These are phyloP conservation scores for Globisporangium yorkense DNA, from an alignment of 352 stramenopile species.

Conservation along the genomic window DNA sequence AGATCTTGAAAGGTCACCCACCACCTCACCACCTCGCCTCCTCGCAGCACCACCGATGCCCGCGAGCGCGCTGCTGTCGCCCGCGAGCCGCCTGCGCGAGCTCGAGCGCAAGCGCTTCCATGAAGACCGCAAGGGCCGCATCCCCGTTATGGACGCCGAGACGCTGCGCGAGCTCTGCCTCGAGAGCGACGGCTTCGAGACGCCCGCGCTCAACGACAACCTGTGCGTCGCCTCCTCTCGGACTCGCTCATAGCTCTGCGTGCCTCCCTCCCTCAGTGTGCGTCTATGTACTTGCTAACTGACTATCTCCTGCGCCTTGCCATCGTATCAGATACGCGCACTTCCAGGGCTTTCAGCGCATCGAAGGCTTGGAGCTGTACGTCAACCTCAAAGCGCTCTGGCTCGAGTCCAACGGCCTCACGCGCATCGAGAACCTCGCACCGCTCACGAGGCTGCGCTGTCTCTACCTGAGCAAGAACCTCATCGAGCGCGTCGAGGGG, in stretches of 20 bases:
- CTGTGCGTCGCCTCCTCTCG: slow-evolving; percentile 21
- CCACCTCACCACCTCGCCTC: not conserved
- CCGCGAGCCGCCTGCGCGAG: slow-evolving; percentile 52
- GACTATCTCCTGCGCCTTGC: not conserved
- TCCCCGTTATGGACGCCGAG: slow-evolving; percentile 87
- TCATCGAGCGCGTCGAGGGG: slow-evolving; percentile 80
- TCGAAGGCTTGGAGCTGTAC: slow-evolving; percentile 94
- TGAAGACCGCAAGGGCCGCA: slow-evolving; percentile 49
- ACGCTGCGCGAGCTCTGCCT: slow-evolving; percentile 82
- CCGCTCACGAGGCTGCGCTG: slow-evolving; percentile 82
- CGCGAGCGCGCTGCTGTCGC: slow-evolving; percentile 32
- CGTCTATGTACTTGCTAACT: not conserved
- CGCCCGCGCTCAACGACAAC: slow-evolving; percentile 69
- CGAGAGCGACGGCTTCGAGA: slow-evolving; percentile 93
- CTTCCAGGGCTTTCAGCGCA: slow-evolving; percentile 92
- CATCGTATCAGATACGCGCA: slow-evolving; percentile 80
- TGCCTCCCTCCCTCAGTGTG: not conserved
- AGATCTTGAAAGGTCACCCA: no score
- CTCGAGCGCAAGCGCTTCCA: slow-evolving; percentile 68
- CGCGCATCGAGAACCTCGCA: slow-evolving; percentile 74
- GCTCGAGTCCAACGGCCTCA: slow-evolving; percentile 93
- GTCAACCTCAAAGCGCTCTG: slow-evolving; percentile 93
- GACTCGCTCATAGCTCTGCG: not conserved
- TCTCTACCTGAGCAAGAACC: slow-evolving; percentile 93
- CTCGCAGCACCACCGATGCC: slow-evolving; percentile 20